Conservation (phyloP, 148 eudicot genomes). For the Vaccinium darrowii region DNA sequence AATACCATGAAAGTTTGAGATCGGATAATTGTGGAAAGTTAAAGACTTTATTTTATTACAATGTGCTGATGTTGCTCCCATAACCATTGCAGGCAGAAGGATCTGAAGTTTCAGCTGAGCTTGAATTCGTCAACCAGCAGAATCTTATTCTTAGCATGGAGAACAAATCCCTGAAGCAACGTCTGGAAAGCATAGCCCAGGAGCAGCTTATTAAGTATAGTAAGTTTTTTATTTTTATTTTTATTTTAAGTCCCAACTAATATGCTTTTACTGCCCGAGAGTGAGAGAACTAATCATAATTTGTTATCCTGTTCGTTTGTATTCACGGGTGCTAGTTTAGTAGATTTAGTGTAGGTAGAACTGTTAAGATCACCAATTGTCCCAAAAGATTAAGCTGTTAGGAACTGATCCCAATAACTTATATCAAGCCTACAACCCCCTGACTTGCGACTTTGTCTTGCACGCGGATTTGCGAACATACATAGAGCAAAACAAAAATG, state of each 20-base stretch:
- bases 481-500: too few species aligned
- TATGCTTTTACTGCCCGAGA: background rate
- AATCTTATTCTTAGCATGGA: conserved; percentile 90
- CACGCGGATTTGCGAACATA: too few species aligned
- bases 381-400: too few species aligned
- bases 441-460: too few species aligned
- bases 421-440: too few species aligned
- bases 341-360: background rate
- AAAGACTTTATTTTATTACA: background rate
- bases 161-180: conserved; percentile 89
- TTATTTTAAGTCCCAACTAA: too few species aligned
- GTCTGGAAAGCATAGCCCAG: conserved; percentile 77
- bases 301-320: background rate
- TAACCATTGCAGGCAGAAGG: conserved; percentile 71
- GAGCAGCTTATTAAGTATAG: conserved; percentile 89
- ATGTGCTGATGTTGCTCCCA: background rate
- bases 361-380: background rate
- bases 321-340: background rate
- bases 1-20: too few species aligned
- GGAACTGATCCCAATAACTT: too few species aligned
- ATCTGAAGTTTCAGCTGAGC: conserved; percentile 85
- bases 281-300: background rate
- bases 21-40: background rate
- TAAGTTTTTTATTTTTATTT: conserved; percentile 32
- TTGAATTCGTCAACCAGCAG: conserved; percentile 91